Evolutionary conservation across 352 stramenopile species (phyloP).

Genomic region (Halophytophthora polymorphica): DNA sequence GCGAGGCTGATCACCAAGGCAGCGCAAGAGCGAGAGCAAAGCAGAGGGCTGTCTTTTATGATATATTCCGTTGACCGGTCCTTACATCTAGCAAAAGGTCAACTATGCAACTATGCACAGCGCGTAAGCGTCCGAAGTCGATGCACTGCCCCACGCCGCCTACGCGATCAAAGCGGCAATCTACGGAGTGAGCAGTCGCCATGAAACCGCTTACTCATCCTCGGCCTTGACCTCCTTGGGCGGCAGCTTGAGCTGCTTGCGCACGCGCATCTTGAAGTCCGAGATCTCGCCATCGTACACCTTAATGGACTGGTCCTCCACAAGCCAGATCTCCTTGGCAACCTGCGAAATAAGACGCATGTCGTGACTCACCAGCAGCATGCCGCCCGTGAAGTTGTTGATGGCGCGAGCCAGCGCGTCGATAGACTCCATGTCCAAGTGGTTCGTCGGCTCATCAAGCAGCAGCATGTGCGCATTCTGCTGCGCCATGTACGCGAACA

Average conservation of each 20-base stretch:
- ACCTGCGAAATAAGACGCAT: constrained; percentile 98
- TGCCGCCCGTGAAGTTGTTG: constrained; percentile 96
- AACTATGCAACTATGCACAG: neutral
- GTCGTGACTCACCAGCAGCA: constrained; percentile 98
- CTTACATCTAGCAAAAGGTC: neutral
- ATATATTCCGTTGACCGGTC: neutral
- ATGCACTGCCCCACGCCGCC: neutral
- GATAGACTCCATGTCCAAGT: constrained; percentile 95
- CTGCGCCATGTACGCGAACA: constrained; percentile 97
- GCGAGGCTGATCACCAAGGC: too few relatives aligned
- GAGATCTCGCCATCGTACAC: constrained; percentile 98
- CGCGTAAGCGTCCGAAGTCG: too few relatives aligned
- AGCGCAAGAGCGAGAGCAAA: neutral
- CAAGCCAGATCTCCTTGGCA: constrained; percentile 99
- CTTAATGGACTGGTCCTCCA: constrained; percentile 95
- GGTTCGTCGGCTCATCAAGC: constrained; percentile 89
- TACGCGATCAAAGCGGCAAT: constrained; percentile 19
- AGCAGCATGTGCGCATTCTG: constrained; percentile 96
- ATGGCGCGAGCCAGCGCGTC: constrained; percentile 97
- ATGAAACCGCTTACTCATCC: constrained; percentile 20
- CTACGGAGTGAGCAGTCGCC: constrained; percentile 21
- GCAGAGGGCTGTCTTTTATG: constrained; percentile 3
- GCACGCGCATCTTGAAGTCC: constrained; percentile 96
- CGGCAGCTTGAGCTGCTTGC: constrained; percentile 81
- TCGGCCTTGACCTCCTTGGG: constrained; percentile 37